Base-by-base conservation (phyloP, 202 grass and related monocot genomes). In the Elaeis oleifera region DNA sequence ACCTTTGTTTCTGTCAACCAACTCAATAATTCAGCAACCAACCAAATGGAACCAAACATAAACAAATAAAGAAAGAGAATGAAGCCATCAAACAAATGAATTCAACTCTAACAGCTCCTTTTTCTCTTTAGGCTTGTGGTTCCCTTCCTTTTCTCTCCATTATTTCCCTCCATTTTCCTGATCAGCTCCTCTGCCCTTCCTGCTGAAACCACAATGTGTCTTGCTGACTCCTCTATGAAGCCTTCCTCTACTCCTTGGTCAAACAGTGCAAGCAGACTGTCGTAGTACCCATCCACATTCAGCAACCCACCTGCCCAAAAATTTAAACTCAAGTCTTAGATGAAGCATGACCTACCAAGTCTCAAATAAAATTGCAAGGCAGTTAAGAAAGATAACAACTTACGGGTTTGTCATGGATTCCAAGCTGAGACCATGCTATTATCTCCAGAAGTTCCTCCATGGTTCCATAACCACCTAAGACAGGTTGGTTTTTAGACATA, bases 371-470 rank as follows among this genome's bases (percentile, higher is more conserved):
- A 18, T 52, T 18, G 25, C 25, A 64, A 3, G 67, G 68, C 53
- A 49, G 72, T 86, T 80, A 77, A 82, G 85, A 63, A 78, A 58
- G 61, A 83, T 64, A 78, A 75, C 36, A 13, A 51, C 27, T 81
- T 65, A 97, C 92, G 61, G 88, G 92, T 86, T 97, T 97, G 64
- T 79, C 72, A 71, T 97, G 92, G 84, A 97, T 97, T 57, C 92
- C 82, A 55, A 97, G 75, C 89, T 97, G 92, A 52, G 83, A 81
- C 92, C 92, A 97, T 49, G 92, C 82, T 76, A 97, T 89, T 76
- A 92, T 86, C 84, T 97, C 92, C 64, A 97, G 52, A 73, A 97
- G 77, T 54, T 97, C 92, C 72, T 97, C 92, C 65, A 97, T 92
- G 27, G 92, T 97, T 63, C 92, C 92, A 65, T 92, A 97, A 57